phyloP scores from a whole-genome alignment of 495 filamentous ascomycete genomes.

The Margaritispora aquatica region DNA sequence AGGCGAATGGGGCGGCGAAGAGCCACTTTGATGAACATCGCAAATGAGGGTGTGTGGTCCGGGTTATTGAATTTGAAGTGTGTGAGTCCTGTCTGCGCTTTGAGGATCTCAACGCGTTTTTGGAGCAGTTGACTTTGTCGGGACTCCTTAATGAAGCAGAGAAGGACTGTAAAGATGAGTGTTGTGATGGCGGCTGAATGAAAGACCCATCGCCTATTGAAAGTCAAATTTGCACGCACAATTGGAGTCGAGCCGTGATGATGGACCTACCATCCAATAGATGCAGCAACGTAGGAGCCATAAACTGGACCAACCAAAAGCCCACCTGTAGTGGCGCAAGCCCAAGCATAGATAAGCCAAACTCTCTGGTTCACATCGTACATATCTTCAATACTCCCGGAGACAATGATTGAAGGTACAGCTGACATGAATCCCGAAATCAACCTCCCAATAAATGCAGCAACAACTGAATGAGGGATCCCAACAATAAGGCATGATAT shows the following conservation, averaged over 20 bases:
- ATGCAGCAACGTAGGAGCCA: slow-evolving; percentile 32
- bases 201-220: slow-evolving; percentile 38
- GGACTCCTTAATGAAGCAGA: slow-evolving; percentile 35
- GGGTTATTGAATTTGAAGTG: slow-evolving; percentile 32
- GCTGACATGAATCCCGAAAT: slow-evolving; percentile 42
- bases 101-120: slow-evolving; percentile 27
- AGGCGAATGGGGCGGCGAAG: slow-evolving; percentile 38
- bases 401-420: slow-evolving; percentile 43
- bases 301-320: slow-evolving; percentile 39
- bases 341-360: slow-evolving; percentile 45
- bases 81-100: slow-evolving; percentile 21
- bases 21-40: slow-evolving; percentile 33
- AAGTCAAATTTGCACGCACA: too few relatives aligned
- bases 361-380: slow-evolving; percentile 40
- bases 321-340: slow-evolving; percentile 36
- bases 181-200: slow-evolving; percentile 37
- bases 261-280: slow-evolving; percentile 28
- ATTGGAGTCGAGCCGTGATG: not conserved
- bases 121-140: slow-evolving; percentile 35
- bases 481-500: slow-evolving; percentile 39
- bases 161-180: slow-evolving; percentile 26
- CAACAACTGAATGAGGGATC: slow-evolving; percentile 29
- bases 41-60: slow-evolving; percentile 34
- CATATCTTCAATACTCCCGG: slow-evolving; percentile 48
- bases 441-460: slow-evolving; percentile 37